Percentiles rank a stretch among this genome's conserved stretches.
Evolutionary conservation across 768 basidiomycete genomes (phyloP).

Genomic region (Agrocybe chaxingu): DNA sequence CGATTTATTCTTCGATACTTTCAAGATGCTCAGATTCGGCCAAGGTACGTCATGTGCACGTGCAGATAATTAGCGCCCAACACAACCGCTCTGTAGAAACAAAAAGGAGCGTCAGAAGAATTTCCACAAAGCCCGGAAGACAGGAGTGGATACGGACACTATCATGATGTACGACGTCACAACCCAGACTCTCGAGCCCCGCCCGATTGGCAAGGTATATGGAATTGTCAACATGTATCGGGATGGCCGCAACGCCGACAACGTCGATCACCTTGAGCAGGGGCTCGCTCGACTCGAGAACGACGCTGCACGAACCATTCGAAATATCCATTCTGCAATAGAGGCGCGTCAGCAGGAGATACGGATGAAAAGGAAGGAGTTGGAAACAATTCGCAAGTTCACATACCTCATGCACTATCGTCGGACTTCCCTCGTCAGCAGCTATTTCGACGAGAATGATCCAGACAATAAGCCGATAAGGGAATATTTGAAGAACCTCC

Average conservation of each 20-base stretch:
- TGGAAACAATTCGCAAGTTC: constrained; percentile 25
- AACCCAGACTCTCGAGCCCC: constrained; percentile 8
- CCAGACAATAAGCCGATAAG: constrained; percentile 9
- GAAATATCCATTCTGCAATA: constrained; percentile 7
- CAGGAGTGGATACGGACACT: constrained; percentile 10
- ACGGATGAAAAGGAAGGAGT: constrained; percentile 11
- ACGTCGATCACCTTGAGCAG: constrained; percentile 23
- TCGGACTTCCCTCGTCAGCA: constrained; percentile 3
- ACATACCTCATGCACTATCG: constrained; percentile 28
- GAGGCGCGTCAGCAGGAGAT: constrained; percentile 3
- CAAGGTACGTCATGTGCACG: neutral
- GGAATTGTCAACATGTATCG: constrained; percentile 20
- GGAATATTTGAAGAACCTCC: constrained; percentile 15
- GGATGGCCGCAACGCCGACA: constrained; percentile 15
- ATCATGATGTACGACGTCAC: constrained; percentile 15
- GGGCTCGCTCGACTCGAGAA: constrained; percentile 24
- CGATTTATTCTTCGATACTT: constrained; percentile 18
- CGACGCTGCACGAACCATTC: constrained; percentile 14
- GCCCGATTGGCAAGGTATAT: constrained; percentile 13
- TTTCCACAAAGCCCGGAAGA: constrained; percentile 9
- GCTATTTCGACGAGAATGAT: constrained; percentile 20
- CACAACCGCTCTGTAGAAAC: constrained; percentile 2
- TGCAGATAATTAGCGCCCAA: neutral
- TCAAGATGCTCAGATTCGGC: constrained; percentile 9
- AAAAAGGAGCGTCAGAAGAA: constrained; percentile 13